phyloP scores from a whole-genome alignment of 352 stramenopile species.

The Nothophytophthora sp. region DNA sequence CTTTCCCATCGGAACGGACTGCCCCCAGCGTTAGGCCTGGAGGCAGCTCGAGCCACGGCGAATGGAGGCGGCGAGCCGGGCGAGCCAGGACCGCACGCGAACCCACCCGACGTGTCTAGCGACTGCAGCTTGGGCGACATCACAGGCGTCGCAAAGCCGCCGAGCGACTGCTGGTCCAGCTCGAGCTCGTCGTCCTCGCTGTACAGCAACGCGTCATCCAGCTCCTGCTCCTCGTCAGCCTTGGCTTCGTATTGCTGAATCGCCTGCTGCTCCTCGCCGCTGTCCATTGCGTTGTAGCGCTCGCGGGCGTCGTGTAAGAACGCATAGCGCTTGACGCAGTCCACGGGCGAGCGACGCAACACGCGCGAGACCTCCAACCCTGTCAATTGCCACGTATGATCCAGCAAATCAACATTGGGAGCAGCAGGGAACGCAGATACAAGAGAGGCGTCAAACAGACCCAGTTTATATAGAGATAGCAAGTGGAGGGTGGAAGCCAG shows the following conservation, averaged over 20 bases:
- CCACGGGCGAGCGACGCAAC: constrained; percentile 61
- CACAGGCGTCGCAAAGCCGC: constrained; percentile 63
- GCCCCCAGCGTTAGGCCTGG: constrained; percentile 21
- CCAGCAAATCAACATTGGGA: too few species aligned
- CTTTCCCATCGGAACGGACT: constrained; percentile 76
- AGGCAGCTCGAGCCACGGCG: constrained; percentile 33
- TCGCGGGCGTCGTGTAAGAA: constrained; percentile 56
- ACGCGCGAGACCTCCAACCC: constrained; percentile 70
- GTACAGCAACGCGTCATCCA: constrained; percentile 24
- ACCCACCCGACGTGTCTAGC: constrained; percentile 58
- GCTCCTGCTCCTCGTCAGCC: constrained; percentile 11
- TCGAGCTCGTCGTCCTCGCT: constrained; percentile 39
- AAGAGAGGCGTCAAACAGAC: background rate
- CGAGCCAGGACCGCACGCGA: constrained; percentile 37
- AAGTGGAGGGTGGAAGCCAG: too few species aligned
- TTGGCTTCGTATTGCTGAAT: too few species aligned
- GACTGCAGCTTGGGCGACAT: constrained; percentile 57
- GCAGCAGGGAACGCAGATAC: background rate
- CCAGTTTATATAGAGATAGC: too few species aligned
- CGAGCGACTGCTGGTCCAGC: constrained; percentile 52
- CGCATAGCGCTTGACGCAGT: constrained; percentile 84
- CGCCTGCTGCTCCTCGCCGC: constrained; percentile 15
- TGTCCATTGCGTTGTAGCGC: constrained; percentile 25
- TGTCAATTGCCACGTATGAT: too few species aligned
- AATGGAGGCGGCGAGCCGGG: constrained; percentile 73